Evolutionary conservation across 2,329 filamentous ascomycete genomes (phyloP), one percentile per base, ranked within the genome.

Genomic region (Diplodia mutila): DNA sequence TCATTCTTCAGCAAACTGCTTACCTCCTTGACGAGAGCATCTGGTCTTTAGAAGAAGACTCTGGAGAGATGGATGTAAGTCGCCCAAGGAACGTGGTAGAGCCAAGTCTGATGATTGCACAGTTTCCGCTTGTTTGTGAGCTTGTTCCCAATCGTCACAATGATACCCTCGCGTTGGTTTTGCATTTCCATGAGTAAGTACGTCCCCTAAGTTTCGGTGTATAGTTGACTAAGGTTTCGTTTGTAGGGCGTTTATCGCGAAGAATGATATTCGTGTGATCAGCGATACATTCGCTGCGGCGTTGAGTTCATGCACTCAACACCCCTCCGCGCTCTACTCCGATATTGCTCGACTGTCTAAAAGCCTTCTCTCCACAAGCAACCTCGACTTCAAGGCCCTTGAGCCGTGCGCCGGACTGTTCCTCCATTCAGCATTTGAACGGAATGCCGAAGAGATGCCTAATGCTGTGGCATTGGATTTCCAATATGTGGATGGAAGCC

Each of bases 101-200:
- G 11, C 48, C 12, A 23, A 8, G 67, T 32, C 72, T 77, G 49
- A 76, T 39, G 80, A n/a, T 6, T 37, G 12, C 6, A 32, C 8
- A 63, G 59, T 84, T 91, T 18, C 91, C 92, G 0, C 76, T 97
- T 51, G 90, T 96, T 14, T 90, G 91, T 69, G 93, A 97, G 75
- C 77, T 95, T 3, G 79, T 87, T 4, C 91, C 91, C 0, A 81
- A 85, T 54, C 75, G 80, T 2, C 74, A 75, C 9, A 70, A 80
- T 27, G 84, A 93, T 75, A 79, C 72, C 0, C 70, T 95, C 23
- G 75, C 80, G 0, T 75, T 93, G 54, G 84, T 83, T 23, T 74
- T 95, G 14, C 89, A 95, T 76, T 88, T 86, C 66, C 70, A 73
- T 9, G 51, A 67, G 66, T 63, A 63, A 34, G 59, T 37, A 11